phyloP scores from a whole-genome alignment of 768 basidiomycete genomes.

The Russula virescens region DNA sequence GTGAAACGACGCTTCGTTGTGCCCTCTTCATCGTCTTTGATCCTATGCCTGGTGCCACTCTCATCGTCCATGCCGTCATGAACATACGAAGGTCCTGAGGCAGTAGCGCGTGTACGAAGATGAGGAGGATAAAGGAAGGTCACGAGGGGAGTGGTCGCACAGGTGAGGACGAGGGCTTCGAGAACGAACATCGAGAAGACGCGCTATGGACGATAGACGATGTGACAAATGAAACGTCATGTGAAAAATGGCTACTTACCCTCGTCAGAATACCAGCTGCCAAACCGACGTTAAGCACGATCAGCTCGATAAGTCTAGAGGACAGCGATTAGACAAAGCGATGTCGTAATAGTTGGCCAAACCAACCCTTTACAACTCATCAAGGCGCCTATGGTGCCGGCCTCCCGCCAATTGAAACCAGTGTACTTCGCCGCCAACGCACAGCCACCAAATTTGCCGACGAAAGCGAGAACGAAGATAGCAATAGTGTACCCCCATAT shows the following conservation, averaged over 20 bases:
- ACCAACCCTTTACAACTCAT: slow-evolving; percentile 93
- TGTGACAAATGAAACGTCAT: background rate
- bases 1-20: slow-evolving; percentile 61
- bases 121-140: slow-evolving; percentile 61
- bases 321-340: background rate
- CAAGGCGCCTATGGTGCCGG: slow-evolving; percentile 77
- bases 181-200: slow-evolving; percentile 97
- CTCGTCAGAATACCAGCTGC: slow-evolving; percentile 68
- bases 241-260: slow-evolving; percentile 29
- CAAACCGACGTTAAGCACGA: slow-evolving; percentile 93
- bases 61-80: slow-evolving; percentile 9
- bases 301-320: slow-evolving; percentile 77
- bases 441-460: slow-evolving; percentile 88
- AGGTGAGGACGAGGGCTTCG: slow-evolving; percentile 75
- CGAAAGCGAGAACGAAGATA: slow-evolving; percentile 72
- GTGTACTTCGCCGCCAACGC: slow-evolving; percentile 57
- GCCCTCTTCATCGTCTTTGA: slow-evolving; percentile 12
- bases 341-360: background rate
- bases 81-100: slow-evolving; percentile 45
- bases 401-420: slow-evolving; percentile 77
- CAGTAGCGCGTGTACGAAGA: slow-evolving; percentile 44
- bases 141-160: slow-evolving; percentile 79
- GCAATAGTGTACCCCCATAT: slow-evolving; percentile 88
- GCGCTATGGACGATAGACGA: slow-evolving; percentile 28
- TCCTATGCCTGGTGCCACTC: background rate